Conservation (phyloP, 306 rosid genomes). For the Pyrus communis region DNA sequence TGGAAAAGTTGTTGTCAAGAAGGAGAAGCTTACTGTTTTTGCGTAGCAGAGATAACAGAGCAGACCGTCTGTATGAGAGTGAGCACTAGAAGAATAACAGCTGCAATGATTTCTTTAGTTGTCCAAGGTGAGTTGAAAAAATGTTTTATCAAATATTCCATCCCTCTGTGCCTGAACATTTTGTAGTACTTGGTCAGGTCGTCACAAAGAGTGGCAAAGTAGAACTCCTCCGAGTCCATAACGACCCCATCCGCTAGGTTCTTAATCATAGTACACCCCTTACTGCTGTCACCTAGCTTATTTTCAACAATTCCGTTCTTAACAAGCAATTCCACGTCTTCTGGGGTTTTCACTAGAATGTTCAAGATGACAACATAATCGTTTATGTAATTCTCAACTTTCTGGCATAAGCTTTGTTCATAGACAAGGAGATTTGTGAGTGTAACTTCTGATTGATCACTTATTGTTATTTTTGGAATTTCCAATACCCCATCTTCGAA, state of each 20-base stretch:
- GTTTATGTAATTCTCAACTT: background rate
- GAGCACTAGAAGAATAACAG: background rate
- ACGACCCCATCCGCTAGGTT: background rate
- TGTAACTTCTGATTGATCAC: background rate
- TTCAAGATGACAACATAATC: constrained; percentile 19
- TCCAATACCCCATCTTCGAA: constrained; percentile 10
- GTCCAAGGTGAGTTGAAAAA: constrained; percentile 24
- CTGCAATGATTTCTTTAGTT: constrained; percentile 10
- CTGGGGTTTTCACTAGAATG: constrained; percentile 7
- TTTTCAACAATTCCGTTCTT: background rate
- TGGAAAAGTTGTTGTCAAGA: too few species aligned
- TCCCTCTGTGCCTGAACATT: constrained; percentile 6
- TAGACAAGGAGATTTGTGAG: constrained; percentile 23
- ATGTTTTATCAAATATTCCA: constrained; percentile 6
- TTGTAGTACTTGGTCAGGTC: background rate
- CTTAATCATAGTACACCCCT: background rate
- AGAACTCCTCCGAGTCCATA: constrained; percentile 5
- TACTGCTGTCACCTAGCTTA: background rate
- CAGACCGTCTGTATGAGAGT: constrained; percentile 4
- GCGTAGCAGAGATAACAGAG: too few species aligned
- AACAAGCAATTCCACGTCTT: constrained; percentile 10
- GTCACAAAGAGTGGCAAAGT: background rate
- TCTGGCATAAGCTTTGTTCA: constrained; percentile 18
- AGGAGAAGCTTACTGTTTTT: too few species aligned
- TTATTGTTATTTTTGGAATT: constrained; percentile 20